A percentile compares a stretch with the other conserved stretches of the same genome.
Evolutionary conservation across 768 basidiomycete genomes (phyloP).

Genomic region (Dictyophora rubrovolvata): DNA sequence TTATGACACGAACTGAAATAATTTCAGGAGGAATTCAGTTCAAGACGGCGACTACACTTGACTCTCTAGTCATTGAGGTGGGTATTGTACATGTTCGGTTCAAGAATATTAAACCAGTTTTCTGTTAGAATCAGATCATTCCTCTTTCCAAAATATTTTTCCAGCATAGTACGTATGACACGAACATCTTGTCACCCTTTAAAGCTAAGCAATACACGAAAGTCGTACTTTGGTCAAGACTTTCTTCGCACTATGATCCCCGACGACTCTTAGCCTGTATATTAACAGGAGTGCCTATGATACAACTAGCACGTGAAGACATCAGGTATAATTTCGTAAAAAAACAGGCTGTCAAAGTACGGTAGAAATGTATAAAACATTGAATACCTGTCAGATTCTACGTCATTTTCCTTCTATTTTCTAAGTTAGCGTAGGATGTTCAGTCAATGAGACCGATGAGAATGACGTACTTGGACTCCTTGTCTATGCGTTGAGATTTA

Average conservation of each 20-base stretch:
- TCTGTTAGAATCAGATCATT: slow-evolving; percentile 15
- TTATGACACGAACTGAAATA: not conserved
- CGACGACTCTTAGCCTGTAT: slow-evolving; percentile 15
- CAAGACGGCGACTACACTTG: not conserved
- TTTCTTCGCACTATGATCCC: slow-evolving; percentile 18
- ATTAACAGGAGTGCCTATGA: slow-evolving; percentile 15
- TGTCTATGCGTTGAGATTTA: slow-evolving; percentile 50
- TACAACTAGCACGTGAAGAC: slow-evolving; percentile 18
- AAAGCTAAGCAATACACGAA: not conserved
- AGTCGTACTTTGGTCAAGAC: slow-evolving; percentile 18
- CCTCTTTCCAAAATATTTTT: slow-evolving; percentile 18
- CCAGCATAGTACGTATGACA: slow-evolving; percentile 16
- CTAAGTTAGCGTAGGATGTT: not conserved
- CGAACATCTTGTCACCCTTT: not conserved
- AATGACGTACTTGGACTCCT: slow-evolving; percentile 39
- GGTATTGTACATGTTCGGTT: not conserved
- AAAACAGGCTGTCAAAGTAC: not conserved
- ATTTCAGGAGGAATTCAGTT: slow-evolving; percentile 9
- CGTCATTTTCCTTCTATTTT: not conserved
- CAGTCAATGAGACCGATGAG: no score
- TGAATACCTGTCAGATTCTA: not conserved
- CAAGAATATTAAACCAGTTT: not conserved
- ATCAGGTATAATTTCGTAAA: slow-evolving; percentile 16
- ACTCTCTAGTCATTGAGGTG: not conserved
- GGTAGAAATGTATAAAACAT: not conserved